Evolutionary conservation across 805 yeast genomes (phyloP).

Genomic region (Torulaspora gathmanii): DNA sequence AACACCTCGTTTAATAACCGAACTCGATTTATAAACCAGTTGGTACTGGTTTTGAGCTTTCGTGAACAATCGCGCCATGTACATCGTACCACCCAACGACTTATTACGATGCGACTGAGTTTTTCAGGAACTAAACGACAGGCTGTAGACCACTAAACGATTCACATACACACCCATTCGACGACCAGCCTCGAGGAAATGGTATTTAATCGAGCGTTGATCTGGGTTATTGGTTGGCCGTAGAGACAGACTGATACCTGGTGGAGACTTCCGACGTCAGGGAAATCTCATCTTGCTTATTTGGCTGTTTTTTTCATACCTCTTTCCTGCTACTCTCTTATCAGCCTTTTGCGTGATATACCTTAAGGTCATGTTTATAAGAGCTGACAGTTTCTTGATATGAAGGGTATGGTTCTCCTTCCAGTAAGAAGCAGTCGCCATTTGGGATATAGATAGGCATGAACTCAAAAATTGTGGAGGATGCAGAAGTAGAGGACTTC

Average conservation of each 20-base stretch:
- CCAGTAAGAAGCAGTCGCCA: background rate
- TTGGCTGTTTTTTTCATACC: background rate
- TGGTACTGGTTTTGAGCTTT: background rate
- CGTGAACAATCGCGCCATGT: background rate
- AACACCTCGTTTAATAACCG: slow-evolving; percentile 1
- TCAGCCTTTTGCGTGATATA: no score
- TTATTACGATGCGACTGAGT: background rate
- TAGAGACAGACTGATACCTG: no score
- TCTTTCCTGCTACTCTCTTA: background rate
- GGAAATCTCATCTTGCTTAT: background rate
- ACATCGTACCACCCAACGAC: slow-evolving; percentile 9
- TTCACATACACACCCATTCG: no score
- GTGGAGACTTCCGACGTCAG: no score
- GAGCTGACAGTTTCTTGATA: no score
- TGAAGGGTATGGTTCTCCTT: background rate
- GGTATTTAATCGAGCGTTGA: no score
- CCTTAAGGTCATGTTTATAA: no score
- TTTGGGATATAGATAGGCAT: background rate
- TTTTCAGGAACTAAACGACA: slow-evolving; percentile 4
- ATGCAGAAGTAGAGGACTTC: slow-evolving; percentile 13
- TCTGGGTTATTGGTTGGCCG: no score
- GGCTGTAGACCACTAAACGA: background rate
- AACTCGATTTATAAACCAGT: background rate
- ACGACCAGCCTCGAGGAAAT: no score
- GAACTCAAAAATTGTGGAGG: slow-evolving; percentile 14